phyloP scores from a whole-genome alignment of 164 flowering plant species.

The Aristolochia fimbriata region DNA sequence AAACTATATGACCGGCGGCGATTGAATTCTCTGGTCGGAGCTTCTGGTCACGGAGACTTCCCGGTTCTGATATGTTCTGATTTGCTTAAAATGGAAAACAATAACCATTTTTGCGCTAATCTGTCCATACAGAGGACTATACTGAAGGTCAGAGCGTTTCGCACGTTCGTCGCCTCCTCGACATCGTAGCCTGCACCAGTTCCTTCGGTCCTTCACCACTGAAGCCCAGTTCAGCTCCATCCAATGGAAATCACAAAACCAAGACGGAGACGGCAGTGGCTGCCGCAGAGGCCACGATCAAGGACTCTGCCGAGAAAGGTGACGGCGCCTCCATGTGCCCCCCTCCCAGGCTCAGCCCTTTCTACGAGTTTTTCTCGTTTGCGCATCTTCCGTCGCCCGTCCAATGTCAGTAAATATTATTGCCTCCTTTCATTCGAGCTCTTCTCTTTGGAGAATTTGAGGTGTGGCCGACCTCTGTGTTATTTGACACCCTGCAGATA shows the following conservation, averaged over 20 bases:
- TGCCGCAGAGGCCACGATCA: conserved; percentile 6
- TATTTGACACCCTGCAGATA: conserved; percentile 36
- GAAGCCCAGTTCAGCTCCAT: conserved; percentile 11
- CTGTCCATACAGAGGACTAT: conserved; percentile 54
- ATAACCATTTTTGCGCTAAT: not conserved
- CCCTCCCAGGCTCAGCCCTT: conserved; percentile 70
- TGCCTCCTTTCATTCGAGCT: not conserved
- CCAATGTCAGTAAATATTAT: conserved; percentile 45
- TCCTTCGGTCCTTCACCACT: conserved; percentile 41
- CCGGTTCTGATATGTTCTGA: too few relatives aligned
- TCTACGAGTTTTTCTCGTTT: conserved; percentile 87
- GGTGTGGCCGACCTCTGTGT: not conserved
- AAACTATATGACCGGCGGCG: too few relatives aligned
- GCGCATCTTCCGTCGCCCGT: conserved; percentile 74
- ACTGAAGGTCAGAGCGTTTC: conserved; percentile 51
- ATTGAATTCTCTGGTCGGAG: too few relatives aligned
- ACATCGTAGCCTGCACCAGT: conserved; percentile 85
- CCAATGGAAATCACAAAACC: conserved; percentile 8
- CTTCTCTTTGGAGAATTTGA: conserved; percentile 1
- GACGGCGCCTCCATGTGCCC: conserved; percentile 53
- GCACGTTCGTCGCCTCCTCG: conserved; percentile 75
- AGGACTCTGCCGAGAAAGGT: conserved; percentile 27
- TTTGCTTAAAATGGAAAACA: too few relatives aligned
- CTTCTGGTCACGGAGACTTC: too few relatives aligned
- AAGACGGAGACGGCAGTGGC: conserved; percentile 9